Base-by-base conservation (phyloP, 106 monocot species). In the Chionographis japonica region DNA sequence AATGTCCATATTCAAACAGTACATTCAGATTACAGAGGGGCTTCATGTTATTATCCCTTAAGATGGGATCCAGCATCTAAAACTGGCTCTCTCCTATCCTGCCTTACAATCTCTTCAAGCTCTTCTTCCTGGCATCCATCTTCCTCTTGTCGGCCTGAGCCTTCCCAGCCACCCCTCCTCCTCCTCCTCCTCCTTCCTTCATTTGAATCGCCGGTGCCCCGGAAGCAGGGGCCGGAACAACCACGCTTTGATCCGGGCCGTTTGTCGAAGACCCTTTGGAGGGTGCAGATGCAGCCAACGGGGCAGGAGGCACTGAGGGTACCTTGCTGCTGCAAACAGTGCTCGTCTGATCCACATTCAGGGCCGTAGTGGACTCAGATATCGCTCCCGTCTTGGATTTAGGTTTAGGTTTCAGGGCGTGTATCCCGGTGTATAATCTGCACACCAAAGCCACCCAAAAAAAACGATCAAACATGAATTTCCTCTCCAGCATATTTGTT, bases 81-180 rank as follows among this genome's bases (percentile, higher is more conserved):
- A 46, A 46, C 46, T 46, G 46, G 8, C 9, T 46, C 46, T 46
- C 46, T 27, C 27, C 9, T 6, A 46, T 6, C 46, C 9, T 62
- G 54, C 64, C 40, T 41, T 77, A 82, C 52, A 82, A 69, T 74
- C 82, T 73, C 62, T 77, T 82, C 77, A 82, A 58, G 64, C 82
- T 82, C 62, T 77, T 82, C 69, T 82, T 82, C 68, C 77, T 77
- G 2, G 82, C 82, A 60, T 82, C 82, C 42, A 82, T 73, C 62
- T 77, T 82, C 67, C 73, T 82, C 69, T 74, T 77, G 17, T 82
- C 82, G 4, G 37, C 68, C 2, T 53, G 54, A 69, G 4, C 62
- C 59, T 77, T 73, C 0, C 40, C 51, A 8, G 17, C 19, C 2
- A 46, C 62, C 58, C 14, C 11, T 9, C 37, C 36, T 19, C n/a